Evolutionary conservation across 2,329 filamentous ascomycete genomes (phyloP).

Genomic region (Zymoseptoria passerinii): DNA sequence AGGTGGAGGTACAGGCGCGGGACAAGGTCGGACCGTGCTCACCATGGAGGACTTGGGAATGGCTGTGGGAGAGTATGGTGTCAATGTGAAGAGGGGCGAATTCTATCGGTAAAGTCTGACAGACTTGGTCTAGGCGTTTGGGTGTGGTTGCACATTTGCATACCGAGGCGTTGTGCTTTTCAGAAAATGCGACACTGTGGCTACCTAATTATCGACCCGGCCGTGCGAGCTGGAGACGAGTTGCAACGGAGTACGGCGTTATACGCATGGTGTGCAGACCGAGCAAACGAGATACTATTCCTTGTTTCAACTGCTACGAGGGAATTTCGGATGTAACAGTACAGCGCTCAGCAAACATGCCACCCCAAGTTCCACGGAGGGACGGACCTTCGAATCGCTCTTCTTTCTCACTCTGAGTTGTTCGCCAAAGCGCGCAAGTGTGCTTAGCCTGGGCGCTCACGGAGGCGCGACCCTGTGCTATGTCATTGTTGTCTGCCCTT

Average conservation of each 20-base stretch:
- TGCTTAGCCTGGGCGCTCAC: neutral
- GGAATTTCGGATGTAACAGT: neutral
- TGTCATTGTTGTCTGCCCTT: too few species aligned
- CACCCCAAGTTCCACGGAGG: neutral
- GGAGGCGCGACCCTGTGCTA: too few species aligned
- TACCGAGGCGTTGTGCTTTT: constrained; percentile 2
- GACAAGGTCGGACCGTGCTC: constrained; percentile 83
- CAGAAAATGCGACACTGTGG: neutral
- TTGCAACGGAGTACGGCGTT: neutral
- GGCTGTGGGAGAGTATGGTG: constrained; percentile 94
- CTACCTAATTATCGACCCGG: neutral
- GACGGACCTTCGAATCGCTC: neutral
- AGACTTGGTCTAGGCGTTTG: neutral
- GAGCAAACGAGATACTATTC: neutral
- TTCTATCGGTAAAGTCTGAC: constrained; percentile 65
- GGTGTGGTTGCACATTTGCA: constrained; percentile 1
- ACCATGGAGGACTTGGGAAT: constrained; percentile 99
- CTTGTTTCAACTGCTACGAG: neutral
- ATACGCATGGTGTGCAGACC: neutral
- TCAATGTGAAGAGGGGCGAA: constrained; percentile 94
- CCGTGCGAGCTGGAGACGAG: neutral
- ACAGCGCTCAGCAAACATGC: neutral
- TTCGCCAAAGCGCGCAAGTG: neutral
- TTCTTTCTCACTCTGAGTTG: neutral
- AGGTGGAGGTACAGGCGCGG: constrained; percentile 82